Base-by-base conservation (phyloP, 306 rosid genomes). In the Castanopsis chinensis region DNA sequence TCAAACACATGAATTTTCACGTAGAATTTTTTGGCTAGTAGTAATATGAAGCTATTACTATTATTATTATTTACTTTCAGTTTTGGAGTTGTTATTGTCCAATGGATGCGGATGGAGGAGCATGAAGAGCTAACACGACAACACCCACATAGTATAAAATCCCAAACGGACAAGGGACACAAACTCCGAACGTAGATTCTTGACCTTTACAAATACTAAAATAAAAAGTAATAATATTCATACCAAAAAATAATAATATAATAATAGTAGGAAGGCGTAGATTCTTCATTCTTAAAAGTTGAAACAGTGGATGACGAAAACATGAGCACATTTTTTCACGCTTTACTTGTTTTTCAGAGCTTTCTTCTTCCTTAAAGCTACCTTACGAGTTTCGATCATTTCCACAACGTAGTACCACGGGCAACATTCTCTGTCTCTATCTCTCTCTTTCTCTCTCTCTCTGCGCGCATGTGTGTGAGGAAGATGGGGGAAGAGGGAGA, bases 401-500 rank as follows among this genome's bases (percentile, higher is more conserved):
- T 72, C 60, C 41, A 59, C 75, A 37, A 75, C 65, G 58, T 37
- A 23, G 73, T 35, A 18, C 56, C 52, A 17, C 5, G 9, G 28
- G 5, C 52, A 32, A n/a, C 35, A 67, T 49, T 10, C 14, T 10
- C 17, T 67, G 51, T n/a, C 23, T 7, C 68, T 27, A 3, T 28
- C 69, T 30, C 69, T 28, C 41, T 27, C n/a, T n/a, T 1, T 25
- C 37, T 8, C 30, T 23, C 18, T 63, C 41, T 63, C n/a, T 35
- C 32, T 12, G 60, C 8, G 14, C 28, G 55, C 45, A 41, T 8
- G 45, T 41, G 45, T 41, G 27, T 58, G 12, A 37, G 54, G 81
- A 69, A 13, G 78, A 80, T 86, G 89, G 92, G 83, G 84, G 82
- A 13, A 59, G 92, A 85, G 65, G 80, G 88, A 5, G 94, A 86